A percentile compares a stretch with the other conserved stretches of the same genome.
phyloP scores from a whole-genome alignment of 148 eudicot genomes.

The Rhododendron molle region DNA sequence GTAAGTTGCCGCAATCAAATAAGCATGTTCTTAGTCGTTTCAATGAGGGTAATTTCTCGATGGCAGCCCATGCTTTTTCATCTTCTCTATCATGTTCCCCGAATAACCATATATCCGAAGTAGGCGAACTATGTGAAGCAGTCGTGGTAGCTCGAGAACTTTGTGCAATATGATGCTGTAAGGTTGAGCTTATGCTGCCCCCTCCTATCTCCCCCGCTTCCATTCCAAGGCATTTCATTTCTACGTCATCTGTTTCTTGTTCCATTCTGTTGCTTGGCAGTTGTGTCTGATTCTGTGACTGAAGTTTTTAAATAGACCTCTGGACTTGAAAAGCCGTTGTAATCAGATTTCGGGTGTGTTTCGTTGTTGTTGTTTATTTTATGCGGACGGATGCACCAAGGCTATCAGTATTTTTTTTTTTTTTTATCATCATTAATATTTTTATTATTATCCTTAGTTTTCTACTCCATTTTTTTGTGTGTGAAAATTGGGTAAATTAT shows the following conservation, averaged over 20 bases:
- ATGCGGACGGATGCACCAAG: too few species aligned
- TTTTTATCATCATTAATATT: too few species aligned
- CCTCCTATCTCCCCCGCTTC: conserved; percentile 7
- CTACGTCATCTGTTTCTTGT: neutral
- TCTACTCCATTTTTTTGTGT: too few species aligned
- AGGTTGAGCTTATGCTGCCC: conserved; percentile 5
- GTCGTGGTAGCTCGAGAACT: neutral
- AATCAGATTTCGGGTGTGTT: too few species aligned
- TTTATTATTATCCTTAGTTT: too few species aligned
- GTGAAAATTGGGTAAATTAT: too few species aligned
- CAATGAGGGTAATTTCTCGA: conserved; percentile 22
- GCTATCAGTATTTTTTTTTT: too few species aligned
- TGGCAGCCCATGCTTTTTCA: conserved; percentile 21
- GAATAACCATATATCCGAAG: neutral
- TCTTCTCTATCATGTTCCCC: neutral
- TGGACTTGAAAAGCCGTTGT: neutral
- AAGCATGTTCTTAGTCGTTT: conserved; percentile 17
- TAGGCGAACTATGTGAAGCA: neutral
- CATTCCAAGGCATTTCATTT: neutral
- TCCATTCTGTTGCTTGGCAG: neutral
- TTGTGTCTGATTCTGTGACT: neutral
- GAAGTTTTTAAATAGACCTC: too few species aligned
- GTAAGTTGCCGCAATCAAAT: conserved; percentile 3
- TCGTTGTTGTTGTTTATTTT: too few species aligned
- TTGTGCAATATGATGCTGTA: neutral